phyloP scores from a whole-genome alignment of 1,139 yeast genomes.

The Citeromyces hawaiiensis region DNA sequence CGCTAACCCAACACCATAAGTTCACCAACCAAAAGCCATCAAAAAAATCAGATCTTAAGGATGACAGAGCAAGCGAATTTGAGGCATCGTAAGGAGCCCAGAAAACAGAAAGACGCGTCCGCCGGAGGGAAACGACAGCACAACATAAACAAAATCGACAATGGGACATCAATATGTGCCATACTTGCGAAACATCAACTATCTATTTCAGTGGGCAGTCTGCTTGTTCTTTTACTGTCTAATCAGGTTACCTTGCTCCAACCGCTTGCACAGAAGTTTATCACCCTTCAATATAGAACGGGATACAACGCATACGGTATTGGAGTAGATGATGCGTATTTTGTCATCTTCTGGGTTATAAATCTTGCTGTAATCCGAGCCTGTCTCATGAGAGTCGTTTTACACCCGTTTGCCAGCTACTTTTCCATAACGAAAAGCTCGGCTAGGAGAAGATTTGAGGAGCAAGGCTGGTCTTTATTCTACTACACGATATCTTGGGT shows the following conservation, averaged over 20 bases:
- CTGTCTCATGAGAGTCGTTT: conserved; percentile 39
- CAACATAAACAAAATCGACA: no score
- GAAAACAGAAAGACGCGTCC: no score
- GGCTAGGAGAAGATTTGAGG: conserved; percentile 59
- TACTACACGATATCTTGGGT: conserved; percentile 46
- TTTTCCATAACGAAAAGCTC: conserved; percentile 34
- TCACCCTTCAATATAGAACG: conserved; percentile 29
- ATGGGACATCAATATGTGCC: no score
- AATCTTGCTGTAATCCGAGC: conserved; percentile 48
- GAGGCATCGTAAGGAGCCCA: no score
- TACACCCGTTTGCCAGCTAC: conserved; percentile 43
- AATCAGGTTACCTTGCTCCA: neutral
- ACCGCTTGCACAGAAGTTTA: conserved; percentile 1
- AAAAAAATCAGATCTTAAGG: neutral
- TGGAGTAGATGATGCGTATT: conserved; percentile 41
- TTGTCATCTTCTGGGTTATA: conserved; percentile 42
- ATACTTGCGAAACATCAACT: conserved; percentile 26
- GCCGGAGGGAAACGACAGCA: no score
- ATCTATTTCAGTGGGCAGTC: conserved; percentile 9
- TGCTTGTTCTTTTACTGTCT: conserved; percentile 13
- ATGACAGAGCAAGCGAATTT: no score
- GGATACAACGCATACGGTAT: conserved; percentile 30
- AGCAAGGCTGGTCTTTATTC: conserved; percentile 73
- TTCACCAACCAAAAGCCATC: neutral
- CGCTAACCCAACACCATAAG: neutral